Evolutionary conservation across 2,329 filamentous ascomycete genomes (phyloP), one percentile per base, ranked within the genome.

Genomic region (Monilinia aucupariae): DNA sequence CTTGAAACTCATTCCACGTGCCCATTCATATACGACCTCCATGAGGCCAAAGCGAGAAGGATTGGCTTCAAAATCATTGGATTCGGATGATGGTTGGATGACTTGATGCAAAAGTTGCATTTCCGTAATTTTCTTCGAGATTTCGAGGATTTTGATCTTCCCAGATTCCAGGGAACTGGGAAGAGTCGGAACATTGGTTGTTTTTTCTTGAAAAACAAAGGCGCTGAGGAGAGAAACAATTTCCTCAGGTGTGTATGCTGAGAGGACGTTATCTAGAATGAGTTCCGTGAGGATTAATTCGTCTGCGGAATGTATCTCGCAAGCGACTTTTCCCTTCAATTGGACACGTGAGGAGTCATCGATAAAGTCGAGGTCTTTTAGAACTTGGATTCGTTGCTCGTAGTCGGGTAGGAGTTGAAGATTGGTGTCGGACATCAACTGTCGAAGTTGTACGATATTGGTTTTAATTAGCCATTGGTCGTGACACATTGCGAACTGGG

Each of bases 1-100:
- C 77, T 96, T 96, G 81, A 99, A 99, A 59, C 90, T 93, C 91
- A 97, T 97, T 32, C 94, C 94, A 56, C 91, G 82, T 12, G 94
- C 94, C 94, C 94, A 99, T 76, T 99, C 94, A 74, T 97, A 97
- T 41, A 99, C 96, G 0, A 99, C 94, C 76, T 99, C 94, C 74
- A 96, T 92, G 62, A 99, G 83, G 1, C 93, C 94, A 74, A 99
- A 99, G 12, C 93, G 84, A 13, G 48, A 41, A 2, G 92, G 91
- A 61, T 88, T 83, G 64, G 86, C 91, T 43, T 90, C 89, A 72
- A 97, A 97, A 75, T 97, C 93, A 71, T 96, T 96, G 64, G 88
- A 89, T 73, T 97, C 93, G 62, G 97, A 93, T 1, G 88, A 83
- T 0, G 90, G 90, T 64, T 96, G 85, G 64, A 97, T 93, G 37